phyloP scores from a whole-genome alignment of 2,329 filamentous ascomycete species.

The Trichophyton schoenleinii region DNA sequence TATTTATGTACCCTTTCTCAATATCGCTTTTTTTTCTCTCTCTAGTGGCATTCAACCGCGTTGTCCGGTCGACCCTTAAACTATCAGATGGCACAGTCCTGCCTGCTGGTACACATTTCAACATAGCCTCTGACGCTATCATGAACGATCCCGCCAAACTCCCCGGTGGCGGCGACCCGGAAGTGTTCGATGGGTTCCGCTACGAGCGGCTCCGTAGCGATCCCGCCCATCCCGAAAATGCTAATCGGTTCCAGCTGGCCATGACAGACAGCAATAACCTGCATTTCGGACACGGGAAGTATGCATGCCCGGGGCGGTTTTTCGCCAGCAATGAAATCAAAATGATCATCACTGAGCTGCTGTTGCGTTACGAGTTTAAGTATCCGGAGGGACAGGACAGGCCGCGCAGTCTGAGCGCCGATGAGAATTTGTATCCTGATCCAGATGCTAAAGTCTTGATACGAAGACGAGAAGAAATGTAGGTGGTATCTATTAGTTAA shows the following conservation, averaged over 20 bases:
- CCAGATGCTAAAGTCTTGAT: conserved; percentile 14
- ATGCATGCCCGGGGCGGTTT: conserved; percentile 25
- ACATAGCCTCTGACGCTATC: conserved; percentile 5
- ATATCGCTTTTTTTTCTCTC: too few relatives aligned
- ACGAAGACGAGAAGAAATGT: neutral
- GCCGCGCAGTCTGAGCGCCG: conserved; percentile 14
- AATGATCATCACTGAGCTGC: conserved; percentile 19
- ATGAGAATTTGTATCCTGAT: conserved; percentile 18
- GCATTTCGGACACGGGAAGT: conserved; percentile 22
- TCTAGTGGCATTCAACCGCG: conserved; percentile 3
- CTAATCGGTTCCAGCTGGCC: conserved; percentile 13
- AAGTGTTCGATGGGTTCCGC: conserved; percentile 18
- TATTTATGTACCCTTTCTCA: too few relatives aligned
- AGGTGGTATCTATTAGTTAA: too few relatives aligned
- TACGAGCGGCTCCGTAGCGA: conserved; percentile 9
- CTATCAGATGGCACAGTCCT: conserved; percentile 16
- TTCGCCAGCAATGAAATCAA: conserved; percentile 23
- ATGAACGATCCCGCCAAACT: conserved; percentile 12
- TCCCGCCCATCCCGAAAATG: conserved; percentile 8
- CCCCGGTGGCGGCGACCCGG: conserved; percentile 7
- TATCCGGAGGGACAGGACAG: conserved; percentile 12
- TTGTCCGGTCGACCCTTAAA: conserved; percentile 11
- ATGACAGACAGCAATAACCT: conserved; percentile 14
- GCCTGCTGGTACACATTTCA: conserved; percentile 11
- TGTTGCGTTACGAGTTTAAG: conserved; percentile 20